Percentiles rank a stretch among this genome's conserved stretches.
Evolutionary conservation across 2,329 filamentous ascomycete species (phyloP).

Genomic region (Fusarium nodosum): DNA sequence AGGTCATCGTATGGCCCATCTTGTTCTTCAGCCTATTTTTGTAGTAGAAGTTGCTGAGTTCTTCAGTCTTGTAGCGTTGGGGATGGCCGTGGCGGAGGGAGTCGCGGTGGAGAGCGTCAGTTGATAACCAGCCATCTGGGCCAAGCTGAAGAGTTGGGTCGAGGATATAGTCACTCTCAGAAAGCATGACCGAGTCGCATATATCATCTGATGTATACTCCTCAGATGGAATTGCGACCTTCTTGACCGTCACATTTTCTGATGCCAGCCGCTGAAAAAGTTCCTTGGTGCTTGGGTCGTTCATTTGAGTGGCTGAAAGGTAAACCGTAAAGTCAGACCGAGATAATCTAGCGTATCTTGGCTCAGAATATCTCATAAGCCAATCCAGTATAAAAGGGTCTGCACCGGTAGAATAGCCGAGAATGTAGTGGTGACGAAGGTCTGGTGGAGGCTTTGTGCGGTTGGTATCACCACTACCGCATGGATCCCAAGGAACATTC

Average conservation of each 20-base stretch:
- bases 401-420: background rate
- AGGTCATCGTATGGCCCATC: background rate
- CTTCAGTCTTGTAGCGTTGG: background rate
- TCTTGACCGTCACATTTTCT: background rate
- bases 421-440: slow-evolving; percentile 2
- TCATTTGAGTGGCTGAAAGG: background rate
- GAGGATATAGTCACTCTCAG: slow-evolving; percentile 11
- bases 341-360: background rate
- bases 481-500: background rate
- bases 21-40: background rate
- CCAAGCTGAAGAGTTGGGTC: background rate
- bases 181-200: slow-evolving; percentile 10
- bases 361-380: background rate
- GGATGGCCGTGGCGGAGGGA: slow-evolving; percentile 12
- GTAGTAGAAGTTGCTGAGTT: background rate
- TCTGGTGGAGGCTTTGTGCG: background rate
- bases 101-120: slow-evolving; percentile 7
- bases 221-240: accelerated
- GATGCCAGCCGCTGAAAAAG: background rate
- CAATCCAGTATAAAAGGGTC: background rate
- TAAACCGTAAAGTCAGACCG: slow-evolving; percentile 1
- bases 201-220: background rate
- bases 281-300: background rate
- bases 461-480: background rate
- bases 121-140: background rate